phyloP scores from a whole-genome alignment of 495 filamentous ascomycete species.

The Xylaria sp. region DNA sequence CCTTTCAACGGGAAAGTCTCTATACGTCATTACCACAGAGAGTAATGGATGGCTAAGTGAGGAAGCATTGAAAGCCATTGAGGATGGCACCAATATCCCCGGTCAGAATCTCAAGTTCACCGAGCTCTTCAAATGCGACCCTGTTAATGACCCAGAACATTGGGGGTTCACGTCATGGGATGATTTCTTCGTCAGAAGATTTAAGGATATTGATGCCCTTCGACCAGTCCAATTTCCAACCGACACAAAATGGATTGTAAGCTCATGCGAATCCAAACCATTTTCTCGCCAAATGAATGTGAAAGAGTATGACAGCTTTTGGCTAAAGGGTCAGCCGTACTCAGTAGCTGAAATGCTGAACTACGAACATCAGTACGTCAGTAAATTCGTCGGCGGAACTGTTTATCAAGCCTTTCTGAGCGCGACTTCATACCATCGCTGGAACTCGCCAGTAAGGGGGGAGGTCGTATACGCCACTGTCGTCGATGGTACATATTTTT shows the following conservation, averaged over 20 bases:
- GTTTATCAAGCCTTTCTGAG: conserved; percentile 65
- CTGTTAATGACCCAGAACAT: conserved; percentile 33
- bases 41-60: conserved; percentile 59
- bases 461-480: conserved; percentile 53
- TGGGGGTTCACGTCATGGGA: conserved; percentile 69
- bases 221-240: conserved; percentile 54
- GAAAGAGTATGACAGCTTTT: conserved; percentile 51
- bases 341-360: conserved; percentile 59
- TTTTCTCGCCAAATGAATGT: conserved; percentile 44
- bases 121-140: conserved; percentile 50
- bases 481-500: conserved; percentile 64
- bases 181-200: conserved; percentile 65
- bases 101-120: conserved; percentile 40
- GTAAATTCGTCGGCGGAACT: conserved; percentile 57
- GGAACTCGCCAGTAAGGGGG: conserved; percentile 63
- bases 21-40: conserved; percentile 51
- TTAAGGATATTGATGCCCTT: conserved; percentile 46
- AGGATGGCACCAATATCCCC: conserved; percentile 30
- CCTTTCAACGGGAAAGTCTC: conserved; percentile 54
- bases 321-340: conserved; percentile 65
- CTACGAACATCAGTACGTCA: not conserved
- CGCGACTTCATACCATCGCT: conserved; percentile 64
- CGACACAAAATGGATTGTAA: conserved; percentile 56
- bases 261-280: conserved; percentile 63
- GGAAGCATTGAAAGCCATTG: conserved; percentile 36